Percentiles rank a stretch among this genome's conserved stretches.
Conservation (phyloP, 139 green algal species). For the Tetraselmis chui region DNA sequence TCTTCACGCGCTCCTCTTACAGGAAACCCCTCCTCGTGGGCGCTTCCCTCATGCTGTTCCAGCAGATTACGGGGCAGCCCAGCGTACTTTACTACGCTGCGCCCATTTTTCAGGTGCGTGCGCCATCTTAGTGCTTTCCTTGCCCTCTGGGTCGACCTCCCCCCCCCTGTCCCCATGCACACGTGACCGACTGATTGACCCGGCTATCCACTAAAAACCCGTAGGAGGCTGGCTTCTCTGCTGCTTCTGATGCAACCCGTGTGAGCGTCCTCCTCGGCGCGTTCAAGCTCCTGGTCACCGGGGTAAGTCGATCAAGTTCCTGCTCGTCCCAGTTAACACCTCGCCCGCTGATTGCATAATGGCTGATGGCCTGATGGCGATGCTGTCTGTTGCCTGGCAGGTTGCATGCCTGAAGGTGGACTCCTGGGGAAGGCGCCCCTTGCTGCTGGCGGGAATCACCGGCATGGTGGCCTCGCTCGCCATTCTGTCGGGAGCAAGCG, state of each 20-base stretch:
- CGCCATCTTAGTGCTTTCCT: too few relatives aligned
- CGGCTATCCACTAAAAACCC: too few relatives aligned
- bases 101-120: constrained; percentile 38
- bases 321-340: too few relatives aligned
- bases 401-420: neutral
- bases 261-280: constrained; percentile 66
- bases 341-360: too few relatives aligned
- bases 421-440: constrained; percentile 61
- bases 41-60: constrained; percentile 71
- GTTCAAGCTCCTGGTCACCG: constrained; percentile 88
- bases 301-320: too few relatives aligned
- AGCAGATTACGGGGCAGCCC: constrained; percentile 91
- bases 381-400: too few relatives aligned
- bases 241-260: constrained; percentile 35
- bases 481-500: constrained; percentile 23
- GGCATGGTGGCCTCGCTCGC: constrained; percentile 61
- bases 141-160: too few relatives aligned
- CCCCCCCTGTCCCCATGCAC: too few relatives aligned
- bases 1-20: constrained; percentile 19
- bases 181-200: too few relatives aligned
- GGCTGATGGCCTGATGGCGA: too few relatives aligned
- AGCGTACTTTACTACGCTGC: constrained; percentile 86
- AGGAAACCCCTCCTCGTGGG: constrained; percentile 51
- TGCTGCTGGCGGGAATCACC: constrained; percentile 73
- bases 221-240: constrained; percentile 60